Conservation (phyloP, 371 early-diverging fungal genomes). For the Cladochytrium tenue region DNA sequence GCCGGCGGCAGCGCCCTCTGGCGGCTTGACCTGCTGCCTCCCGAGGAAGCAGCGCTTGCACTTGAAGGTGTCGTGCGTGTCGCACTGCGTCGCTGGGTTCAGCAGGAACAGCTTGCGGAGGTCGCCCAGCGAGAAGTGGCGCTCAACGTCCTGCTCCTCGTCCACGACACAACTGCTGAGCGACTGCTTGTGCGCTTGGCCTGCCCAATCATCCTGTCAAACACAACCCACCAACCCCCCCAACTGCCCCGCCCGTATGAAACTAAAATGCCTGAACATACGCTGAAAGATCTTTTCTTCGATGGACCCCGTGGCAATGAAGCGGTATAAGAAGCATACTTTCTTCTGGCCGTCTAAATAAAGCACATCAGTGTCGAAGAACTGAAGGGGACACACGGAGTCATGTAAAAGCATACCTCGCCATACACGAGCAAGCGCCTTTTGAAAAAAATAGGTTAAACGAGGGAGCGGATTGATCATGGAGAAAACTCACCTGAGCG, state of each 20-base stretch:
- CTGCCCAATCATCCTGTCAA: constrained; percentile 30
- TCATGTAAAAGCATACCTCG: constrained; percentile 56
- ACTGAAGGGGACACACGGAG: too few relatives aligned
- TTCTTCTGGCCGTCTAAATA: constrained; percentile 90
- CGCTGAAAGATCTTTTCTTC: constrained; percentile 98
- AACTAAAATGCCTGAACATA: constrained; percentile 55
- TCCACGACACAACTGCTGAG: constrained; percentile 93
- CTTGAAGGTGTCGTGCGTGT: constrained; percentile 95
- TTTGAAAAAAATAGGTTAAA: too few relatives aligned
- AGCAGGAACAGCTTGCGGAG: constrained; percentile 84
- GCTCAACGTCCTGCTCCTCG: constrained; percentile 78
- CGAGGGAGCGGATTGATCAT: too few relatives aligned
- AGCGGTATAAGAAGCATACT: constrained; percentile 89
- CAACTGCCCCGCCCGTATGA: background rate
- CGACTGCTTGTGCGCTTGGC: constrained; percentile 66
- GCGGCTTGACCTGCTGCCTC: constrained; percentile 68
- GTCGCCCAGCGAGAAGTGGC: constrained; percentile 88
- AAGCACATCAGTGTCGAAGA: background rate
- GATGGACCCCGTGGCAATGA: constrained; percentile 88
- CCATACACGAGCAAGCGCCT: constrained; percentile 95
- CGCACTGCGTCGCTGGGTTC: constrained; percentile 75
- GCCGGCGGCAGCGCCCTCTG: constrained; percentile 36
- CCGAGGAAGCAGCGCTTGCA: constrained; percentile 86
- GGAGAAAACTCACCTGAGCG: too few relatives aligned
- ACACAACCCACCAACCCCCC: too few relatives aligned